phyloP scores from a whole-genome alignment of 2,329 filamentous ascomycete species.

The Ceratocystis destructans region DNA sequence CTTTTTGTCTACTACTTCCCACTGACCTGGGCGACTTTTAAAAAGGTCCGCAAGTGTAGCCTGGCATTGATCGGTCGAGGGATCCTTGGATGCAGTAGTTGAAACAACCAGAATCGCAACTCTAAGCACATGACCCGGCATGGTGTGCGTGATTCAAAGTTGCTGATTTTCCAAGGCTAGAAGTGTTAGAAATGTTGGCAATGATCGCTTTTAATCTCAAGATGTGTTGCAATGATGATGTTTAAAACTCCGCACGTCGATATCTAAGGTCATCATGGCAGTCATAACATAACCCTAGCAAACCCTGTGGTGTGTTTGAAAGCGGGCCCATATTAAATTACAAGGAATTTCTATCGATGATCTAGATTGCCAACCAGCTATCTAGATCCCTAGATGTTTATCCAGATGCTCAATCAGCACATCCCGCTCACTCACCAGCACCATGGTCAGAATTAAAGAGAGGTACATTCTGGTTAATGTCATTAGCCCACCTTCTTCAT shows the following conservation, averaged over 20 bases:
- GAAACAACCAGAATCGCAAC: conserved; percentile 78
- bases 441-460: conserved; percentile 89
- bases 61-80: conserved; percentile 63
- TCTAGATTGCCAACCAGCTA: too few relatives aligned
- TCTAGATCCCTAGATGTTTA: too few relatives aligned
- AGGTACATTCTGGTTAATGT: conserved; percentile 93
- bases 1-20: conserved; percentile 52
- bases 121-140: conserved; percentile 38
- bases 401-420: neutral
- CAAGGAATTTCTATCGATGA: conserved; percentile 12
- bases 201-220: neutral
- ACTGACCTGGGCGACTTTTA: conserved; percentile 33
- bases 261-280: neutral
- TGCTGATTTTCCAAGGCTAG: neutral
- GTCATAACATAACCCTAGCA: neutral
- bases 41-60: conserved; percentile 56
- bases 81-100: conserved; percentile 71
- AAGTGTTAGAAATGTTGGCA: neutral
- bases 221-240: neutral
- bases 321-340: too few relatives aligned
- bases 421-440: neutral
- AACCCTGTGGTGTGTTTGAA: too few relatives aligned
- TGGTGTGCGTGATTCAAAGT: conserved; percentile 20
- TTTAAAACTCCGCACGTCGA: neutral
- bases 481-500: conserved; percentile 52